Evolutionary conservation across 139 green algal species (phyloP).

Genomic region (Closterium sp.): DNA sequence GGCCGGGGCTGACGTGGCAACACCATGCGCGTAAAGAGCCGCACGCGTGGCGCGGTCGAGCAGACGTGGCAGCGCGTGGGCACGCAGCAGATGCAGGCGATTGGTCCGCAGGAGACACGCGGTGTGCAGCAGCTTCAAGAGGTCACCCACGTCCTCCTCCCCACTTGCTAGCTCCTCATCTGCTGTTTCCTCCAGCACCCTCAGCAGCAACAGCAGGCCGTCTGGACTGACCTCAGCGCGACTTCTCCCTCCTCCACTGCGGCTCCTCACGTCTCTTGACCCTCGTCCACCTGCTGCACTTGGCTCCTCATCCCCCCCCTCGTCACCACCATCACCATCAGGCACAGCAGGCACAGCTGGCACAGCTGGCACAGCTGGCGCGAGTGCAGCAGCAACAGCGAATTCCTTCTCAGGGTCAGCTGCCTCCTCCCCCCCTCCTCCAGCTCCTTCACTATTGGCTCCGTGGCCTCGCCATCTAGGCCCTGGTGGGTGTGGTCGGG

Average conservation of each 20-base stretch:
- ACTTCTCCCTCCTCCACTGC: neutral
- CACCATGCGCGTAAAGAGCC: neutral
- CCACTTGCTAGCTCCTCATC: neutral
- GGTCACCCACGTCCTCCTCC: neutral
- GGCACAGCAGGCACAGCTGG: neutral
- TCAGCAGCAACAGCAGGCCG: conserved; percentile 22
- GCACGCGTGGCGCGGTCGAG: conserved; percentile 36
- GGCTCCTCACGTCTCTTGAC: too few relatives aligned
- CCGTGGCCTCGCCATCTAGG: conserved; percentile 69
- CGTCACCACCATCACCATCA: neutral
- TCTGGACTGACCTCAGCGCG: neutral
- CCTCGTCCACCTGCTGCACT: too few relatives aligned
- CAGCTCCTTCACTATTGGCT: conserved; percentile 63
- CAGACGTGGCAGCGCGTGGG: conserved; percentile 52
- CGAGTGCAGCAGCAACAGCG: conserved; percentile 1
- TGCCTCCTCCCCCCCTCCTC: conserved; percentile 22
- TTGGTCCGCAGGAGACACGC: conserved; percentile 48
- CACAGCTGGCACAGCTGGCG: neutral
- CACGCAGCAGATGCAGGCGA: conserved; percentile 49
- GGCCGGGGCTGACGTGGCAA: neutral
- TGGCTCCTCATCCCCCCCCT: neutral
- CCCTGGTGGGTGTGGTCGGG: conserved; percentile 50
- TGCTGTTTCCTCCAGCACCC: neutral
- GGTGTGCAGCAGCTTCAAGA: conserved; percentile 54
- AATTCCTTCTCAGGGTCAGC: conserved; percentile 58